A percentile compares a stretch with the other conserved stretches of the same genome.
phyloP scores from a whole-genome alignment of 768 basidiomycete genomes.

The Agaricus bisporus region DNA sequence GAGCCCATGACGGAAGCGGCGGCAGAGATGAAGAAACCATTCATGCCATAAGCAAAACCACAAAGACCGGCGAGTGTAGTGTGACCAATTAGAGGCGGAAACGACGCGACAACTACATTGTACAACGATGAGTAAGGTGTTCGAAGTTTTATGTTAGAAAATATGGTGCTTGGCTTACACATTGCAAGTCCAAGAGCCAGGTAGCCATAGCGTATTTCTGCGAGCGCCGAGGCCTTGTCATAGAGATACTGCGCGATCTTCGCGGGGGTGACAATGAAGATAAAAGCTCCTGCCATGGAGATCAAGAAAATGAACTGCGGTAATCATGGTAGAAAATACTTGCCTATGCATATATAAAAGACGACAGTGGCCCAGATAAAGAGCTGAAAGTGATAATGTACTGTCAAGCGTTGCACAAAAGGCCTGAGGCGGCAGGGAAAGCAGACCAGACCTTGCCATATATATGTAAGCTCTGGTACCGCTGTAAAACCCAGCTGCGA shows the following conservation, averaged over 20 bases:
- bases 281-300: conserved; percentile 26
- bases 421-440: neutral
- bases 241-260: conserved; percentile 67
- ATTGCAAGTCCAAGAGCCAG: conserved; percentile 45
- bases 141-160: neutral
- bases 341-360: conserved; percentile 49
- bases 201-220: conserved; percentile 57
- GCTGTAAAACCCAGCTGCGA: conserved; percentile 24
- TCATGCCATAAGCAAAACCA: conserved; percentile 81
- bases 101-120: conserved; percentile 39
- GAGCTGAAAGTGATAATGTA: conserved; percentile 31
- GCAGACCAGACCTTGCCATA: conserved; percentile 44
- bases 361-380: conserved; percentile 51
- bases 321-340: neutral
- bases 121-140: neutral
- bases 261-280: conserved; percentile 52
- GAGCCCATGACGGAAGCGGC: conserved; percentile 60
- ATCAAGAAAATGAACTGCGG: neutral
- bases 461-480: conserved; percentile 45
- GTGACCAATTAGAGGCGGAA: conserved; percentile 63
- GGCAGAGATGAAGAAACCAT: conserved; percentile 64
- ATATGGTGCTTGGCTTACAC: conserved; percentile 27
- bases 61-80: conserved; percentile 62
- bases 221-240: conserved; percentile 58
- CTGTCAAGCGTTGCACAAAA: neutral